phyloP scores from a whole-genome alignment of 1,284 basidiomycete genomes.

The Sphagnurus paluster region DNA sequence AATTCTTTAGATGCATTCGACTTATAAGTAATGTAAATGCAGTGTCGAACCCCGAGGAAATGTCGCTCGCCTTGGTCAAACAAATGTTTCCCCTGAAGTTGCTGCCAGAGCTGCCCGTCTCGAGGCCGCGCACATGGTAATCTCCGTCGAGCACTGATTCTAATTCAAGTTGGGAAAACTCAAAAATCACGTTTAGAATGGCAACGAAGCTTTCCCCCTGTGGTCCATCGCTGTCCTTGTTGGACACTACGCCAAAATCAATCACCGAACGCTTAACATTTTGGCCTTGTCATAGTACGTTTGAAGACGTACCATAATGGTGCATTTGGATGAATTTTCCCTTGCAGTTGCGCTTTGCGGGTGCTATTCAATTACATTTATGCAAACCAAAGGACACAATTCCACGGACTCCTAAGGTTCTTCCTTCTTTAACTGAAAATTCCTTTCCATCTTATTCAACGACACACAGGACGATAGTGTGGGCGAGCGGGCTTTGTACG shows the following conservation, averaged over 20 bases:
- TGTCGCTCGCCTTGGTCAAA: constrained; percentile 23
- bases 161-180: background rate
- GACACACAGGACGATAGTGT: constrained; percentile 11
- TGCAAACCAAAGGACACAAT: constrained; percentile 24
- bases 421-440: constrained; percentile 9
- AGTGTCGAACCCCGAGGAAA: constrained; percentile 34
- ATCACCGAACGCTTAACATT: constrained; percentile 31
- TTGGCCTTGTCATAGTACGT: constrained; percentile 6
- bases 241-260: constrained; percentile 33
- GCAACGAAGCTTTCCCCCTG: constrained; percentile 35
- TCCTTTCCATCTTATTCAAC: background rate
- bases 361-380: constrained; percentile 32
- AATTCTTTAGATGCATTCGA: background rate
- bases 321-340: background rate
- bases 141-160: constrained; percentile 9
- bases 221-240: constrained; percentile 38
- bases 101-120: constrained; percentile 33
- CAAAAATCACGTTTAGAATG: constrained; percentile 29
- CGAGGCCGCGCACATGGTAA: constrained; percentile 37
- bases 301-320: background rate
- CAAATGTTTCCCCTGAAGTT: constrained; percentile 26
- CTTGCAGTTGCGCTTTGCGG: constrained; percentile 22
- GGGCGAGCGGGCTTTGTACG: constrained; percentile 10
- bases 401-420: constrained; percentile 22
- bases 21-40: background rate